These are phyloP conservation scores for Phytophthora capsici DNA, from an alignment of 352 stramenopile species.

Conservation along the genomic window DNA sequence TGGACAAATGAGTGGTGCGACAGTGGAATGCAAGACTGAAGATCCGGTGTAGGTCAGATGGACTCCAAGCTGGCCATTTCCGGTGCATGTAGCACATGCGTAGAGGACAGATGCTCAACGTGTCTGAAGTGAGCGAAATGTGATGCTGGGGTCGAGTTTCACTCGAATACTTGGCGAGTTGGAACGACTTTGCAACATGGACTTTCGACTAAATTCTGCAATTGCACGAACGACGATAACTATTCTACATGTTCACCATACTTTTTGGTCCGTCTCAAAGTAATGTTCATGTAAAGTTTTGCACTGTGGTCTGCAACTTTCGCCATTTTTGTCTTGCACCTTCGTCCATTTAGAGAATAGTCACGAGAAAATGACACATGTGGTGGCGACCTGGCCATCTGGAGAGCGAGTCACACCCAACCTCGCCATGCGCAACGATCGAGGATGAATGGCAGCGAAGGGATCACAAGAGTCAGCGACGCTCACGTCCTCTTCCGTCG, in stretches of 20 bases:
- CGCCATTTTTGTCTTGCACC: slow-evolving; percentile 15
- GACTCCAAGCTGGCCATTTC: slow-evolving; percentile 15
- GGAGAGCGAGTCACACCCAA: slow-evolving; percentile 14
- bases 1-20: slow-evolving; percentile 1
- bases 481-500: slow-evolving; percentile 32
- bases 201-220: slow-evolving; percentile 29
- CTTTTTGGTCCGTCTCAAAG: slow-evolving; percentile 7
- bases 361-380: slow-evolving; percentile 5
- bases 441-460: slow-evolving; percentile 28
- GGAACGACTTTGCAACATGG: slow-evolving; percentile 5
- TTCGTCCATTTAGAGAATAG: neutral
- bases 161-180: slow-evolving; percentile 1
- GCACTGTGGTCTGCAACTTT: neutral
- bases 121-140: neutral
- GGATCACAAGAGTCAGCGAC: slow-evolving; percentile 33
- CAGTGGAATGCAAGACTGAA: slow-evolving; percentile 6
- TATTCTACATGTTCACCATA: neutral
- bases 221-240: slow-evolving; percentile 12
- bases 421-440: slow-evolving; percentile 29
- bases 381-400: slow-evolving; percentile 37
- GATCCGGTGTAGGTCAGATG: slow-evolving; percentile 21
- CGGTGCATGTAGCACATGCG: slow-evolving; percentile 4
- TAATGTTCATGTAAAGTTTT: no score
- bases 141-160: slow-evolving; percentile 3
- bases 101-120: slow-evolving; percentile 10